Base-by-base conservation (phyloP, 768 basidiomycete genomes). In the Ephemerocybe angulata region DNA sequence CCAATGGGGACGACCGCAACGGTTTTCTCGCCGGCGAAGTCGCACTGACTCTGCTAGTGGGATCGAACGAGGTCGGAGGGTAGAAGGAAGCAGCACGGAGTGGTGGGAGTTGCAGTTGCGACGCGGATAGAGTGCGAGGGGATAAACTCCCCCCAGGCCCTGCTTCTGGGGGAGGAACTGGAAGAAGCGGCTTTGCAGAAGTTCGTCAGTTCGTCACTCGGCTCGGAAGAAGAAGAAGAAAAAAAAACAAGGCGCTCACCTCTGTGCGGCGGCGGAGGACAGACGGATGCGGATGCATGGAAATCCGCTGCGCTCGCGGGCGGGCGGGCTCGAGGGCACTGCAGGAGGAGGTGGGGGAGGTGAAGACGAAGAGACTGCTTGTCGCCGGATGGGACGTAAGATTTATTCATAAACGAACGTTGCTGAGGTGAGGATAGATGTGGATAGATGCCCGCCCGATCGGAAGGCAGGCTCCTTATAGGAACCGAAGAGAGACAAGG, bases 1-100 rank as follows among this genome's bases (percentile, higher is more conserved):
- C 70, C 15, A 78, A 65, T 13, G 76, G 77, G 19, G 77, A 78
- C 1, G 77, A 77, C 12, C 72, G 69, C 21, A 73, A 44, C 0
- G 75, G 76, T 22, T 66, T 72, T 7, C 70, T 57, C 11, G 37
- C 54, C 11, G 35, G 47, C 11, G 55, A 33, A 33, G 58, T 50
- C 0, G 61, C 49, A 21, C 58, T 60, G 41, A 62, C 55, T 12
- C 58, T 58, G 27, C 59, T 52, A 47, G 29, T 27, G n/a, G n/a
- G 33, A 47, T 35, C 25, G 31, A 54, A 30, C 53, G 56, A 49
- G 41, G 42, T n/a, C n/a, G n/a, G n/a, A n/a, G n/a, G n/a, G n/a
- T n/a, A n/a, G n/a, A n/a, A n/a, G n/a, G n/a, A n/a, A 30, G 35
- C 51, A 7, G 49, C 24, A 30, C 22, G 48, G 29, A 31, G 46